Evolutionary conservation across 1,284 basidiomycete genomes (phyloP), one percentile per base, ranked within the genome.

Genomic region (Heterobasidion parviporum): DNA sequence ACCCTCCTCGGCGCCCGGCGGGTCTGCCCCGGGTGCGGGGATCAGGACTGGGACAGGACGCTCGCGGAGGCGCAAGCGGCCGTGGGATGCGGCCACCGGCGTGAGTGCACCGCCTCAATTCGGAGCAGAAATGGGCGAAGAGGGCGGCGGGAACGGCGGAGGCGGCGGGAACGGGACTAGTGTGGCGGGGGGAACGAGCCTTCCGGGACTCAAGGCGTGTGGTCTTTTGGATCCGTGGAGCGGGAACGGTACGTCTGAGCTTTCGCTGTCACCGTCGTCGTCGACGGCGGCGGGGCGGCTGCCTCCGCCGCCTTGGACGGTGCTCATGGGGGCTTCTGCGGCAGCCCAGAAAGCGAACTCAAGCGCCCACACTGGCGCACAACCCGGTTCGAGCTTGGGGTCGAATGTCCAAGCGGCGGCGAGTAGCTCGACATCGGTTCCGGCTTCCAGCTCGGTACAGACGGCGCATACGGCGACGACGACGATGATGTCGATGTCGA

Each of bases 151-250:
- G 14, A 38, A 10, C 12, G 53, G 34, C n/a, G n/a, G n/a, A n/a
- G 43, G 48, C 36, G 60, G 59, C 8, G 53, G 33, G 14, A 38
- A 10, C 12, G 53, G 34, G 15, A 36, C 16, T 15, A 45, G 34
- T 46, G 9, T 53, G 52, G 56, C 50, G 52, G 53, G 59, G 18
- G 59, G 66, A 54, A 74, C 72, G 60, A 82, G 81, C 10, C 68
- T 89, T 55, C 86, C 87, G 16, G 87, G 86, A 36, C 70, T 89
- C 52, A 87, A 87, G 69, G 79, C 83, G 18, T 87, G 83, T 60
- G 86, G 86, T 8, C 72, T 89, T 46, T 69, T 89, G 51, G 83
- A 87, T 62, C 80, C 73, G 67, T 72, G 70, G 61, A 65, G 55
- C 14, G 51, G 45, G 18, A 32, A 43, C 50, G 61, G 59, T 54